phyloP scores from a whole-genome alignment of 139 green algal species.

The Marvania coccoides region DNA sequence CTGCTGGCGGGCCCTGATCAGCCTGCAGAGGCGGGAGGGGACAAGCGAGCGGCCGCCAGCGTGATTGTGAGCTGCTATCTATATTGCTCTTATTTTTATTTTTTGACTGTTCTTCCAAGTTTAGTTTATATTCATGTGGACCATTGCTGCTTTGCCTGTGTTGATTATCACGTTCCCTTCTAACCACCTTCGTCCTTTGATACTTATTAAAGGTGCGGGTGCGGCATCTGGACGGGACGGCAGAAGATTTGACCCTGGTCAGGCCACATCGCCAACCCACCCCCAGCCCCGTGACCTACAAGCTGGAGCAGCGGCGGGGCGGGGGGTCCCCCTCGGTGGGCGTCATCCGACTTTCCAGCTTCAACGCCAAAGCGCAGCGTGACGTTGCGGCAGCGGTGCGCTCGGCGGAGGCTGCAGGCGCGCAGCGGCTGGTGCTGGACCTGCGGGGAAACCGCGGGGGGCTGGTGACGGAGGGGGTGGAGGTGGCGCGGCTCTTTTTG shows the following conservation, averaged over 20 bases:
- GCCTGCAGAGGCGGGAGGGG: too few relatives aligned
- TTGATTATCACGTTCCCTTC: too few relatives aligned
- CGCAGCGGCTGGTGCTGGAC: slow-evolving; percentile 75
- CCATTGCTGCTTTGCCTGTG: too few relatives aligned
- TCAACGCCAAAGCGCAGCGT: slow-evolving; percentile 69
- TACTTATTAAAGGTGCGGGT: slow-evolving; percentile 28
- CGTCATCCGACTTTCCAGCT: slow-evolving; percentile 54
- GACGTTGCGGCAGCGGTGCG: slow-evolving; percentile 59
- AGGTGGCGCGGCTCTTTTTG: slow-evolving; percentile 81
- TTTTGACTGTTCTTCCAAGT: too few relatives aligned
- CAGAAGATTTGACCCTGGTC: slow-evolving; percentile 18
- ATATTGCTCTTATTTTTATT: too few relatives aligned
- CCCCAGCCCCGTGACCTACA: neutral
- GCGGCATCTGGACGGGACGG: slow-evolving; percentile 25
- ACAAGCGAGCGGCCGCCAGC: too few relatives aligned
- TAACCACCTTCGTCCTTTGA: too few relatives aligned
- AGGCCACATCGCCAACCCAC: slow-evolving; percentile 20
- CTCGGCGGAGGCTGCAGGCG: slow-evolving; percentile 44
- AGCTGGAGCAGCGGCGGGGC: neutral
- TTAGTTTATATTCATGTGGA: too few relatives aligned
- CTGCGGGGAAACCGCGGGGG: slow-evolving; percentile 89
- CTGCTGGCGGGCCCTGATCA: slow-evolving; percentile 16
- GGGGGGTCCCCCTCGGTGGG: slow-evolving; percentile 29
- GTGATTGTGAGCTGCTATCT: too few relatives aligned
- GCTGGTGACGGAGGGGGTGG: slow-evolving; percentile 82